Evolutionary conservation across 2,329 filamentous ascomycete genomes (phyloP).

Genomic region (Nectriaceae sp.): DNA sequence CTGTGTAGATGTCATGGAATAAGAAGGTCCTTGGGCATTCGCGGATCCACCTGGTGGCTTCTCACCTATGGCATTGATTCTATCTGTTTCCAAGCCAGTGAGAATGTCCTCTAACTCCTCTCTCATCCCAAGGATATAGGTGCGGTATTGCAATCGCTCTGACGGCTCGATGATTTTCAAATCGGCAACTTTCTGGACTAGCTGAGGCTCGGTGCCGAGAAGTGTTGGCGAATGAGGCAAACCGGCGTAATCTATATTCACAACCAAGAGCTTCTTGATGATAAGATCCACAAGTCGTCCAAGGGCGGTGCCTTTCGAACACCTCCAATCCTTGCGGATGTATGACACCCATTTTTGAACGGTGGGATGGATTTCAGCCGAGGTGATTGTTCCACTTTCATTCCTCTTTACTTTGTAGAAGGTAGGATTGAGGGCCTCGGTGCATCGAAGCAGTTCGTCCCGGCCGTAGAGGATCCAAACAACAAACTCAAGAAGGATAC

Average conservation of each 20-base stretch:
- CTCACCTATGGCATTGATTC: background rate
- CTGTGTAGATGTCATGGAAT: background rate
- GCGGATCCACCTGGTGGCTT: background rate
- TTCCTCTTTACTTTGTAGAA: slow-evolving; percentile 1
- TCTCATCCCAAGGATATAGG: slow-evolving; percentile 1
- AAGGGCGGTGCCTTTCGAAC: background rate
- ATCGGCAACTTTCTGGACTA: background rate
- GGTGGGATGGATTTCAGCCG: background rate
- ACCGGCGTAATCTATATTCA: background rate
- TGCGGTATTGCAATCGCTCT: background rate
- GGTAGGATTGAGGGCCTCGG: background rate
- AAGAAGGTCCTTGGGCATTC: slow-evolving; percentile 1
- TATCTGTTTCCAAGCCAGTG: background rate
- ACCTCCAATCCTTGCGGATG: slow-evolving; percentile 7
- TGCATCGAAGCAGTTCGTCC: background rate
- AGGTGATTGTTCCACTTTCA: background rate
- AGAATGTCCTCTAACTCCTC: background rate
- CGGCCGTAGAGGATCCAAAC: slow-evolving; percentile 22
- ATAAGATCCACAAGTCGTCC: slow-evolving; percentile 6
- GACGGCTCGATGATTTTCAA: background rate
- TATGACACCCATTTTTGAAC: slow-evolving; percentile 4
- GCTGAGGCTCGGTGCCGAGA: background rate
- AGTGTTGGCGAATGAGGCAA: background rate
- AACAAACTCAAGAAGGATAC: slow-evolving; percentile 28
- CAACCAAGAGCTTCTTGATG: slow-evolving; percentile 1